A percentile compares a stretch with the other conserved stretches of the same genome.
Evolutionary conservation across 345 rosid genomes (phyloP).

Genomic region (Arabidopsis suecica): DNA sequence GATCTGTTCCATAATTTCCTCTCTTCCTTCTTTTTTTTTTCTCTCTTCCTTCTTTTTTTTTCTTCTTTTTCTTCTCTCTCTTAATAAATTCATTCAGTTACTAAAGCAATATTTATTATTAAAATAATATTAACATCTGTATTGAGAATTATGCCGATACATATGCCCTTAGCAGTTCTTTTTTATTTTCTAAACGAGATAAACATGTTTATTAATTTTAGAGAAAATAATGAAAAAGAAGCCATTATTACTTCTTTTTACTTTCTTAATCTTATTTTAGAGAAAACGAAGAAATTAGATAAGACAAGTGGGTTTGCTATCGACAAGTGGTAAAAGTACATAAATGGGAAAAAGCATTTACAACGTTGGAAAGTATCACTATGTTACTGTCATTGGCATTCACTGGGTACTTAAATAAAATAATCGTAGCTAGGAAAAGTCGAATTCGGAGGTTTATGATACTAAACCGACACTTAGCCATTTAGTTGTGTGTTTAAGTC

Average conservation of each 20-base stretch:
- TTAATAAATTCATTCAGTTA: too few species aligned
- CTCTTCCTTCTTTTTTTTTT: too few species aligned
- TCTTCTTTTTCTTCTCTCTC: too few species aligned
- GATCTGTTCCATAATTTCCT: too few species aligned
- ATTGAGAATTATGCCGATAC: too few species aligned
- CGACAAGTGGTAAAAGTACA: constrained; percentile 11
- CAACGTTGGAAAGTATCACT: constrained; percentile 10
- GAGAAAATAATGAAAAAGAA: not conserved
- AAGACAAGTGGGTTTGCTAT: not conserved
- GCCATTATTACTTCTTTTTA: not conserved
- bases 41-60: too few species aligned
- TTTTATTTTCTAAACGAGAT: not conserved
- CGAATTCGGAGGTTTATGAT: constrained; percentile 3
- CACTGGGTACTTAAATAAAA: constrained; percentile 14
- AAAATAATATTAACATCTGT: too few species aligned
- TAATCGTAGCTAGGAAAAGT: not conserved
- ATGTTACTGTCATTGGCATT: not conserved
- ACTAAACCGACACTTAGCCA: not conserved
- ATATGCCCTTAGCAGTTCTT: not conserved
- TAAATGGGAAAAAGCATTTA: not conserved
- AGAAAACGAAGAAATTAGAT: constrained; percentile 4
- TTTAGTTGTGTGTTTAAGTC: constrained; percentile 5
- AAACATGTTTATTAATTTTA: constrained; percentile 5
- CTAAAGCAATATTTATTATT: too few species aligned
- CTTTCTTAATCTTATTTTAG: constrained; percentile 29